Conservation (phyloP, 352 stramenopile genomes). For the Thraustochytrium striatum region DNA sequence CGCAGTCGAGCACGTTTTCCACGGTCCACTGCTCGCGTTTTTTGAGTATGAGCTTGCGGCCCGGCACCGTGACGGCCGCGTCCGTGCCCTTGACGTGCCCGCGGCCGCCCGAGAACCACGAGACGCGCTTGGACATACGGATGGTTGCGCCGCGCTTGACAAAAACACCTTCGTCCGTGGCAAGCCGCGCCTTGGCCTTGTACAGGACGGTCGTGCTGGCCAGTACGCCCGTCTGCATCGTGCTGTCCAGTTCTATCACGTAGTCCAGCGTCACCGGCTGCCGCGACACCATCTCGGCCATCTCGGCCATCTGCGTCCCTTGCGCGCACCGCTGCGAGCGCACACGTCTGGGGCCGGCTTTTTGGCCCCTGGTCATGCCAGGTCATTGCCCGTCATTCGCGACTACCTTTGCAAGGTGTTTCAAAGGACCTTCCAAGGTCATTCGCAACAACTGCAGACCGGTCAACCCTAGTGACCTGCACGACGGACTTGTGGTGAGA, state of each 20-base stretch:
- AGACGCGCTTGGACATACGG: neutral
- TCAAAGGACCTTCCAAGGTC: no score
- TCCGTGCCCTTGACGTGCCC: neutral
- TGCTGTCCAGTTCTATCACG: conserved; percentile 22
- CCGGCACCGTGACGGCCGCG: neutral
- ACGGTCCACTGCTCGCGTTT: conserved; percentile 1
- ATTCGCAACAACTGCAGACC: no score
- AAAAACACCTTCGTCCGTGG: neutral
- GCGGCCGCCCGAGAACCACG: neutral
- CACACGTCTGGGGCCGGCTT: no score
- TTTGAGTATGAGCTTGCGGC: conserved; percentile 16
- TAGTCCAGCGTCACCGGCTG: conserved; percentile 22
- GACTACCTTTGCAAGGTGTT: no score
- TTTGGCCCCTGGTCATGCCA: no score
- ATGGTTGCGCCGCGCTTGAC: neutral
- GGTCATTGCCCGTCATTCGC: no score
- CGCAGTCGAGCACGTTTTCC: conserved; percentile 11
- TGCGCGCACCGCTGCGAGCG: no score
- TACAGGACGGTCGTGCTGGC: neutral
- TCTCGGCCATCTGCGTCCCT: no score
- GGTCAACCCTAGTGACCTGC: no score
- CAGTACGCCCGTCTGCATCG: conserved; percentile 11
- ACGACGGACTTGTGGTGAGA: no score
- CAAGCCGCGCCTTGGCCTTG: neutral
- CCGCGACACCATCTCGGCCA: neutral